phyloP scores from a whole-genome alignment of 164 flowering plant genomes.

The Euptelea pleiosperma region DNA sequence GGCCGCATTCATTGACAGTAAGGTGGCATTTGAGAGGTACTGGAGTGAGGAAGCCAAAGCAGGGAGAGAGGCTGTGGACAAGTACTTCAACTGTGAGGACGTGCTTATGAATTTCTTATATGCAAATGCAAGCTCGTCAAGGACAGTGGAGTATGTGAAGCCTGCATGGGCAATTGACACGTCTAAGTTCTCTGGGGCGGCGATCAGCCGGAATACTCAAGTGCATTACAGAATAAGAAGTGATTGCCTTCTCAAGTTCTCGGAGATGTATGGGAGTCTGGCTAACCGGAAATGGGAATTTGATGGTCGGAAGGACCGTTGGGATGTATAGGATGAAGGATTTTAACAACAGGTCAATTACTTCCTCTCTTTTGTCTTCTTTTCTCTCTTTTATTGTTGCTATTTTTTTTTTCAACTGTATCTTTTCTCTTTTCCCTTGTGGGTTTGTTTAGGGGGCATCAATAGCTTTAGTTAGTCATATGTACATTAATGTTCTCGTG shows the following conservation, averaged over 20 bases:
- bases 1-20: conserved; percentile 76
- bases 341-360: conserved; percentile 13
- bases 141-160: conserved; percentile 76
- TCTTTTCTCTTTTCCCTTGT: background rate
- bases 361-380: conserved; percentile 4
- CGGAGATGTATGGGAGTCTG: conserved; percentile 70
- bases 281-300: conserved; percentile 55
- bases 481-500: conserved; percentile 8
- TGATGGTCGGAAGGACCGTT: conserved; percentile 58
- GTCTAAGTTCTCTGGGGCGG: conserved; percentile 77
- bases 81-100: conserved; percentile 84
- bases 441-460: conserved; percentile 5
- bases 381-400: background rate
- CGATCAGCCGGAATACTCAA: conserved; percentile 78
- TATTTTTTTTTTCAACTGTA: conserved; percentile 6
- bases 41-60: conserved; percentile 65
- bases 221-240: conserved; percentile 67
- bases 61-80: conserved; percentile 72
- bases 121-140: conserved; percentile 63
- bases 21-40: conserved; percentile 60
- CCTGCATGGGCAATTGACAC: conserved; percentile 92
- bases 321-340: conserved; percentile 65
- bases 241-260: conserved; percentile 58
- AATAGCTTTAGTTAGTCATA: background rate
- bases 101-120: conserved; percentile 80